Conservation (phyloP, 1,139 yeast species). For the Nematodospora anomalae region DNA sequence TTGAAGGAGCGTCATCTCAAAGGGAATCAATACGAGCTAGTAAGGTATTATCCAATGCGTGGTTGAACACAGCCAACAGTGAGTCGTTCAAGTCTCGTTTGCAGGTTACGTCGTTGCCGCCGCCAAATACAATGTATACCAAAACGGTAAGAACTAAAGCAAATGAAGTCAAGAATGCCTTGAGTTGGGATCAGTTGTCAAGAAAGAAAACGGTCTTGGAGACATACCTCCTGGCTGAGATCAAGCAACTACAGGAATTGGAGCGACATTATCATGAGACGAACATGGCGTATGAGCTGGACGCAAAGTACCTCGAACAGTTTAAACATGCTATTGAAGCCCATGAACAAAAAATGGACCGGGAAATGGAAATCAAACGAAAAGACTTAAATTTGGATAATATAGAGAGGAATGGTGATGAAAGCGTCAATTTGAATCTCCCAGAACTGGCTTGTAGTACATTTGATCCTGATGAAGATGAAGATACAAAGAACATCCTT, state of each 20-base stretch:
- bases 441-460: not conserved
- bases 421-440: conserved; percentile 7
- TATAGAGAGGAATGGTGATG: conserved; percentile 6
- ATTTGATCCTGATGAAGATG: conserved; percentile 30
- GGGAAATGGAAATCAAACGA: conserved; percentile 13
- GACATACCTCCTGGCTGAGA: conserved; percentile 43
- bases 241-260: conserved; percentile 38
- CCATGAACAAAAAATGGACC: conserved; percentile 13
- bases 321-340: conserved; percentile 21
- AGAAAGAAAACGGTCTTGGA: conserved; percentile 35
- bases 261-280: conserved; percentile 27
- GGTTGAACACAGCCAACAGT: conserved; percentile 28
- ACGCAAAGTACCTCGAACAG: conserved; percentile 33
- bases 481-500: conserved; percentile 24
- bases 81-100: conserved; percentile 36
- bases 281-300: conserved; percentile 29
- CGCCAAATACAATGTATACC: conserved; percentile 21
- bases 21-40: conserved; percentile 29
- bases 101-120: conserved; percentile 36
- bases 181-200: conserved; percentile 33
- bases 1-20: conserved; percentile 22
- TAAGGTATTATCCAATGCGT: conserved; percentile 26
- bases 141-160: conserved; percentile 18
- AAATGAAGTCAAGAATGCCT: conserved; percentile 26
- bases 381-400: conserved; percentile 12